These are phyloP conservation scores for Arthrobotrys pseudoclavata DNA, from an alignment of 2,329 filamentous ascomycete genomes.

Conservation along the genomic window DNA sequence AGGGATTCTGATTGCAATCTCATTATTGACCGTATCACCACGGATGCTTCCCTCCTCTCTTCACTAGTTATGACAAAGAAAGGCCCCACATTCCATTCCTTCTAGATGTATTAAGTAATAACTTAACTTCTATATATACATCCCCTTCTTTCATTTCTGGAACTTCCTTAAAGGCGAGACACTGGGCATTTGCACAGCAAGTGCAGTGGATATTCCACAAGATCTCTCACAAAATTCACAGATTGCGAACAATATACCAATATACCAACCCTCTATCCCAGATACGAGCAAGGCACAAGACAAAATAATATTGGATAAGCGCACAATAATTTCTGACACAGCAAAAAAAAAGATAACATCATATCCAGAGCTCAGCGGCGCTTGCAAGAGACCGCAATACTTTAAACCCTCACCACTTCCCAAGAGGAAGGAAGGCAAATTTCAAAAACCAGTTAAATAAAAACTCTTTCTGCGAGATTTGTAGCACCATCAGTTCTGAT, in stretches of 20 bases:
- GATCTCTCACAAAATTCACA: slow-evolving; percentile 7
- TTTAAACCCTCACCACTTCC: slow-evolving; percentile 5
- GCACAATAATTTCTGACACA: neutral
- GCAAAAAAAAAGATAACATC: slow-evolving; percentile 5
- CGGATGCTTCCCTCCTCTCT: slow-evolving; percentile 23
- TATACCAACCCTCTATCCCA: slow-evolving; percentile 4
- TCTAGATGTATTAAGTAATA: slow-evolving; percentile 21
- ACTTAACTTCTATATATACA: slow-evolving; percentile 25
- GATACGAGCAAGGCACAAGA: slow-evolving; percentile 12
- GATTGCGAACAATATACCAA: slow-evolving; percentile 2
- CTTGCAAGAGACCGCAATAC: slow-evolving; percentile 9
- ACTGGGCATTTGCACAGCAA: slow-evolving; percentile 6
- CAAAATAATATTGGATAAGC: slow-evolving; percentile 1
- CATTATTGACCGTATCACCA: slow-evolving; percentile 41
- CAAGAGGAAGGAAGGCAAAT: neutral
- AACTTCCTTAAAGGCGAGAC: slow-evolving; percentile 26
- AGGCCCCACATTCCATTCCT: slow-evolving; percentile 9
- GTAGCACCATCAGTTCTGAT: slow-evolving; percentile 18
- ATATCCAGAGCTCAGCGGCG: slow-evolving; percentile 5
- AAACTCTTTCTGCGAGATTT: slow-evolving; percentile 40
- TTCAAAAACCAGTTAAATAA: neutral
- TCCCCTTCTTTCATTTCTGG: slow-evolving; percentile 27
- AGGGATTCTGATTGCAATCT: slow-evolving; percentile 4
- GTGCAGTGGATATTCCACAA: neutral
- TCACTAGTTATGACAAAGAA: slow-evolving; percentile 9